Conservation (phyloP, 805 yeast genomes). For the Komagataella pseudopastoris region DNA sequence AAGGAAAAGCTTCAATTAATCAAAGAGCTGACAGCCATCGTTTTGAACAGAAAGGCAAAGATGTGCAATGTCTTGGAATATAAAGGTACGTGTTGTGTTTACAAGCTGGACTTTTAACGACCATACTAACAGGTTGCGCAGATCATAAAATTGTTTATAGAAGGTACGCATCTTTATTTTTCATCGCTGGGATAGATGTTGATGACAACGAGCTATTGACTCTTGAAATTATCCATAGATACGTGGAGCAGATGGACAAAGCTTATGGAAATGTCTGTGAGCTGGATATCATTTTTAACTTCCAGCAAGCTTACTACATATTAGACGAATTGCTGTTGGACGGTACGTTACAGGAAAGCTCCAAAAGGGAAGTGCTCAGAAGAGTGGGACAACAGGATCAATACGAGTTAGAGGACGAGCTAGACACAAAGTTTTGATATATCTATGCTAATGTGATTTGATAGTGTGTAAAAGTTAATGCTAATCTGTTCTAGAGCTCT, state of each 20-base stretch:
- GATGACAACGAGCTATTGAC: conserved; percentile 81
- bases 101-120: background rate
- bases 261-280: conserved; percentile 95
- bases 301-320: conserved; percentile 85
- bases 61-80: conserved; percentile 94
- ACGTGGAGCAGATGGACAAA: conserved; percentile 94
- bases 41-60: conserved; percentile 74
- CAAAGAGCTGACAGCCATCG: conserved; percentile 75
- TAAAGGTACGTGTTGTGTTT: conserved; percentile 25
- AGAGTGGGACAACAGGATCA: conserved; percentile 79
- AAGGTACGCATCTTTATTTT: conserved; percentile 86
- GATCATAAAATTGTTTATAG: conserved; percentile 80
- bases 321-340: conserved; percentile 83
- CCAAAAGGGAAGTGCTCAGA: conserved; percentile 65
- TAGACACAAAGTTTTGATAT: conserved; percentile 1
- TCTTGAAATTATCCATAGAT: conserved; percentile 79
- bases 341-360: conserved; percentile 77
- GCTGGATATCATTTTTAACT: conserved; percentile 90
- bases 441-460: background rate
- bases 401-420: conserved; percentile 63
- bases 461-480: too few species aligned
- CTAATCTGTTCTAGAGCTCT: too few species aligned
- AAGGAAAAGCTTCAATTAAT: conserved; percentile 78
- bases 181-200: conserved; percentile 73
- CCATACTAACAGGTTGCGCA: conserved; percentile 6